Evolutionary conservation across 176 grass and related monocot species (phyloP).

Genomic region (Avena sativa): DNA sequence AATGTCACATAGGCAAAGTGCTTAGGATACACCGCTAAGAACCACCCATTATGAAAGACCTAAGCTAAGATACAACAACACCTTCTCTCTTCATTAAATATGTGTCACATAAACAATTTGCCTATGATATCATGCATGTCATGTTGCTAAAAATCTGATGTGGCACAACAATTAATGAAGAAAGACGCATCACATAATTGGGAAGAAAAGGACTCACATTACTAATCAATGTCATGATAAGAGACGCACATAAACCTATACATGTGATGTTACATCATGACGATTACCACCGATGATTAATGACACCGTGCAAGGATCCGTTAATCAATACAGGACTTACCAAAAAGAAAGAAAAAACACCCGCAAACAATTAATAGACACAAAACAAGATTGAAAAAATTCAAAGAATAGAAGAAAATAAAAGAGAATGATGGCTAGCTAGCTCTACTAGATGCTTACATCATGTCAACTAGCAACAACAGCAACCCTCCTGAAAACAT

Average conservation of each 20-base stretch:
- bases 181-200: neutral
- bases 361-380: neutral
- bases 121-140: too few relatives aligned
- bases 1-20: too few relatives aligned
- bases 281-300: neutral
- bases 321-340: neutral
- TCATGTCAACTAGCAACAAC: slow-evolving; percentile 41
- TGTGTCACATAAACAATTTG: too few relatives aligned
- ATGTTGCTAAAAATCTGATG: too few relatives aligned
- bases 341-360: neutral
- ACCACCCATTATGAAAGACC: too few relatives aligned
- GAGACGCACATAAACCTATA: neutral
- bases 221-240: neutral
- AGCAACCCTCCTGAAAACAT: slow-evolving; percentile 46
- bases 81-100: too few relatives aligned
- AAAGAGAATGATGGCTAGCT: neutral
- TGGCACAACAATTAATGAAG: too few relatives aligned
- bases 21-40: too few relatives aligned
- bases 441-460: slow-evolving; percentile 38
- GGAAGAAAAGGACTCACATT: neutral
- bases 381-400: neutral
- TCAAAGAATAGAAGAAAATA: neutral
- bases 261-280: neutral
- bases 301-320: neutral
- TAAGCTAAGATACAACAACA: too few relatives aligned